These are phyloP conservation scores for Leishmania braziliensis DNA, from an alignment of 208 protist species.

Conservation along the genomic window DNA sequence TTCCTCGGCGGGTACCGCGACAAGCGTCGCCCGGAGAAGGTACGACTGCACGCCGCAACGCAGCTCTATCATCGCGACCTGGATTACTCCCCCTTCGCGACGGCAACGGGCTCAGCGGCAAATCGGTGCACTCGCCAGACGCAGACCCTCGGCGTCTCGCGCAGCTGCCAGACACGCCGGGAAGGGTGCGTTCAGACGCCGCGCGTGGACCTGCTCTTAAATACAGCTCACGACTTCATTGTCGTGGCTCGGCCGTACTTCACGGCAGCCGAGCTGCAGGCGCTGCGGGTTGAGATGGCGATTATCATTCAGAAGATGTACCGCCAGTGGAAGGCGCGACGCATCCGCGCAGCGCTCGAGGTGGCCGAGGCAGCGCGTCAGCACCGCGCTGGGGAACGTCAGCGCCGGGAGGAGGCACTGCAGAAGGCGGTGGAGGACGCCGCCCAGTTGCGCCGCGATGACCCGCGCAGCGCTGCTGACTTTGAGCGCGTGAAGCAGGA, in stretches of 20 bases:
- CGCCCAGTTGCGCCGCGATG: conserved; percentile 88
- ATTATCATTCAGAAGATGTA: conserved; percentile 94
- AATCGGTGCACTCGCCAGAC: conserved; percentile 80
- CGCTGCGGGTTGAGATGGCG: conserved; percentile 70
- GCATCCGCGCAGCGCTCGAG: conserved; percentile 59
- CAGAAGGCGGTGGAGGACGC: conserved; percentile 63
- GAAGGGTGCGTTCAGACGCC: conserved; percentile 94
- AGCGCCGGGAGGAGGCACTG: conserved; percentile 66
- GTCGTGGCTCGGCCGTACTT: conserved; percentile 90
- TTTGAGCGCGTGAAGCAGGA: conserved; percentile 94
- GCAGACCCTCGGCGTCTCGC: conserved; percentile 90
- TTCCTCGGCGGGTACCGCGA: conserved; percentile 95
- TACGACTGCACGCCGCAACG: conserved; percentile 91
- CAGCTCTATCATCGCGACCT: conserved; percentile 88
- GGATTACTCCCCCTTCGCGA: conserved; percentile 61
- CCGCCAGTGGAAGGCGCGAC: conserved; percentile 93
- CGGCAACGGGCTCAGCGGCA: conserved; percentile 1
- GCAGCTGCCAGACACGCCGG: conserved; percentile 88
- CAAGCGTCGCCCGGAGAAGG: conserved; percentile 53
- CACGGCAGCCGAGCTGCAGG: conserved; percentile 63
- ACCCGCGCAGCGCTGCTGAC: conserved; percentile 91
- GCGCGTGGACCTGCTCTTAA: conserved; percentile 60
- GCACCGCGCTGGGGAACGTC: conserved; percentile 49
- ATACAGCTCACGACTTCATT: conserved; percentile 64
- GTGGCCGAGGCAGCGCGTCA: conserved; percentile 61